phyloP scores from a whole-genome alignment of 148 eudicot species.

The Mesembryanthemum crystallinum region DNA sequence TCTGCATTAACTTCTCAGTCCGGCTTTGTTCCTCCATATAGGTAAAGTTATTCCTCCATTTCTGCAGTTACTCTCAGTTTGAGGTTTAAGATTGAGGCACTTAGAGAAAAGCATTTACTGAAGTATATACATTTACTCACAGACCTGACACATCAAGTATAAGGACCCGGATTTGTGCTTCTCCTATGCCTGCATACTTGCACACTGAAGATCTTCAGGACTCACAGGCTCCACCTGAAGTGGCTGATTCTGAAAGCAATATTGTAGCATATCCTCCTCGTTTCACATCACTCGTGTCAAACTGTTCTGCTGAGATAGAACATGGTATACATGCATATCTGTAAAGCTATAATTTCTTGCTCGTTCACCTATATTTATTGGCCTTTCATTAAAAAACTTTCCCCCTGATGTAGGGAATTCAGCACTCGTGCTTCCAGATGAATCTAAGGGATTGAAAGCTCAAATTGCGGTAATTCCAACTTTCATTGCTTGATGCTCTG shows the following conservation, averaged over 20 bases:
- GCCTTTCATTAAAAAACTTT: not conserved
- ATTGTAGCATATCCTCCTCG: slow-evolving; percentile 56
- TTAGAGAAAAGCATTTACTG: not conserved
- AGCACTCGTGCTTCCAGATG: slow-evolving; percentile 35
- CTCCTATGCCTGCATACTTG: slow-evolving; percentile 26
- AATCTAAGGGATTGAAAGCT: slow-evolving; percentile 36
- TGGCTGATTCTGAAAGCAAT: slow-evolving; percentile 28
- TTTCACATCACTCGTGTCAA: slow-evolving; percentile 62
- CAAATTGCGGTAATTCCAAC: slow-evolving; percentile 50
- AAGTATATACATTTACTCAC: slow-evolving; percentile 20
- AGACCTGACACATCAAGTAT: slow-evolving; percentile 44
- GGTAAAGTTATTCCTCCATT: slow-evolving; percentile 21
- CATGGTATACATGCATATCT: slow-evolving; percentile 35
- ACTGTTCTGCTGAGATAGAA: slow-evolving; percentile 41
- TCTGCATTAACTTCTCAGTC: slow-evolving; percentile 55
- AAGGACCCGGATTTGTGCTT: slow-evolving; percentile 26
- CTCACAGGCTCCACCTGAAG: slow-evolving; percentile 22
- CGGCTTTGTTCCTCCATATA: slow-evolving; percentile 41
- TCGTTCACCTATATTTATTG: not conserved
- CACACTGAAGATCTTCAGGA: slow-evolving; percentile 30
- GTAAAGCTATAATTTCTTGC: slow-evolving; percentile 10
- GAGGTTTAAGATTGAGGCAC: not conserved
- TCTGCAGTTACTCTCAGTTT: not conserved
- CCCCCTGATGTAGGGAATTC: slow-evolving; percentile 13
- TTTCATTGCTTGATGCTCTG: slow-evolving; percentile 3